Base-by-base conservation (phyloP, 495 filamentous ascomycete species). In the Penicillium canescens region DNA sequence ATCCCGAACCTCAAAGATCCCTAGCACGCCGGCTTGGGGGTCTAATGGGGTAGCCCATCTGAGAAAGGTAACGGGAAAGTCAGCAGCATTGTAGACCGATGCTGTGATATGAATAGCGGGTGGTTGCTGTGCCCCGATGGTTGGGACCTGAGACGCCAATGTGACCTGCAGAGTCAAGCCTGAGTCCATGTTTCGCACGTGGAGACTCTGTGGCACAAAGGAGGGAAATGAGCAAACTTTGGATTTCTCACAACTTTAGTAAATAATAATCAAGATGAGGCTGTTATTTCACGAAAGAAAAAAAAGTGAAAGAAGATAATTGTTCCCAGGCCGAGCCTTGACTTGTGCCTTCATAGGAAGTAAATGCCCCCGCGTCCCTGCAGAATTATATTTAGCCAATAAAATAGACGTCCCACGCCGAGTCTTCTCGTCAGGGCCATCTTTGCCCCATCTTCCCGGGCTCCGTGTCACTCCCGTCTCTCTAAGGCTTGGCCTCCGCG, bases 21-120 rank as follows among this genome's bases (percentile, higher is more conserved):
- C 77, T 9, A 80, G 62, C 18, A 74, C 57, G 21, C 73, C 63
- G 9, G 78, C 80, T 24, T 67, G 50, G 4, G 69, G 55, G 52
- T 83, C 81, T 8, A 83, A 58, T 6, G 80, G 80, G 4, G 74
- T 74, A 42, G 71, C 63, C 76, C 76, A 83, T 35, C 57, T 65
- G 11, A 83, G 65, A 14, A 84, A 39, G 2, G 78, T 82, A 12
- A 81, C 61, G 24, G 79, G 67, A 8, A 60, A 34, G 0, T 58
- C 41, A 26, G 67, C 62, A 1, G 64, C 61, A 52, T 82, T 84
- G 40, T 67, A 67, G n/a, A 82, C 63, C 1, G 70, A 69, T 5
- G 70, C 61, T 36, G 55, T 59, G 52, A 75, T 36, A 5, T 62
- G 57, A 1, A 63, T 26, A 13, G 44, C 33, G 21, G 33, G 50